Evolutionary conservation across 768 basidiomycete genomes (phyloP).

Genomic region (Leccinum subtestaceum): DNA sequence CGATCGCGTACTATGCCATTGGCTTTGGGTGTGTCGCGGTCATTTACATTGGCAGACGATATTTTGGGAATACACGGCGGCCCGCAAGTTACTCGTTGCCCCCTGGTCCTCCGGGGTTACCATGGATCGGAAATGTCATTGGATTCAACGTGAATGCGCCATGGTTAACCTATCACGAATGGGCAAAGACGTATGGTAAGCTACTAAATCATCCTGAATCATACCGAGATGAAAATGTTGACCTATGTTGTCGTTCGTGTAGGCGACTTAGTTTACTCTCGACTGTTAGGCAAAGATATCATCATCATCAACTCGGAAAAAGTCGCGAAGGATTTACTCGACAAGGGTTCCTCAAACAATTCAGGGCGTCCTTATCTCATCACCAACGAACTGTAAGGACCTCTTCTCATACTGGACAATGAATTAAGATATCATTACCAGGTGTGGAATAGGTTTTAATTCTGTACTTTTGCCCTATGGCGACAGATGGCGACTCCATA

Average conservation of each 20-base stretch:
- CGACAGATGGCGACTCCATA: not conserved
- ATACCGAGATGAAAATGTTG: not conserved
- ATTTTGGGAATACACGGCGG: not conserved
- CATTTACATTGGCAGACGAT: not conserved
- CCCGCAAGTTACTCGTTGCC: not conserved
- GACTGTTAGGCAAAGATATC: not conserved
- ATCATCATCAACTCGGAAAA: not conserved
- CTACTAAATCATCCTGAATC: not conserved
- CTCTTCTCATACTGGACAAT: not conserved
- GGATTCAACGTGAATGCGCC: not conserved
- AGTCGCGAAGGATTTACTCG: not conserved
- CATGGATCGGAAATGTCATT: not conserved
- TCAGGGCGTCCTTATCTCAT: not conserved
- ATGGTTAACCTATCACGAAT: not conserved
- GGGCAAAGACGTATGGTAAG: not conserved
- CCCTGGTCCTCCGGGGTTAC: constrained; percentile 1
- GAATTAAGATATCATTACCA: not conserved
- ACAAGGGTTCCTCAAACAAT: not conserved
- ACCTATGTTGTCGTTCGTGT: not conserved
- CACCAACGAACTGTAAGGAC: not conserved
- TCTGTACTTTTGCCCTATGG: not conserved
- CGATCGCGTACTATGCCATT: not conserved
- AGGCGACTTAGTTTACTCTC: not conserved
- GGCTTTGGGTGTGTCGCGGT: not conserved
- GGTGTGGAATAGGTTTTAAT: not conserved